phyloP scores from a whole-genome alignment of 495 filamentous ascomycete species.

The Barbatosphaeria neglecta region DNA sequence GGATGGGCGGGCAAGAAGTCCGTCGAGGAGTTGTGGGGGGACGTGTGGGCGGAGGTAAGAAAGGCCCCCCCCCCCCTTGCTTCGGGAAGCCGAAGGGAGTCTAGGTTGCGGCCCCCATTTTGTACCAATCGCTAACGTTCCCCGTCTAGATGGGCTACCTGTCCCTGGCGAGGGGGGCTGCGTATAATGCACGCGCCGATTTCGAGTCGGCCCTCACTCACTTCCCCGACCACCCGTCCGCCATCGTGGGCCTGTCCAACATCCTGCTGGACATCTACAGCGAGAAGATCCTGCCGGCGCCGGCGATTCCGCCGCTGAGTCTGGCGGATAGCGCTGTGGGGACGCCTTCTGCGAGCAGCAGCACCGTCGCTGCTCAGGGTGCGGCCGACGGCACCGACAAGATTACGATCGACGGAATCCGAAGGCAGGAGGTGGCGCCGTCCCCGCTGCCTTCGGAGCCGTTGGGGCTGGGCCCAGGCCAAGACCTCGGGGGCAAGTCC shows the following conservation, averaged over 20 bases:
- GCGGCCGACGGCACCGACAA: slow-evolving; percentile 3
- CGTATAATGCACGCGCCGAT: slow-evolving; percentile 53
- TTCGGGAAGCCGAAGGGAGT: no score
- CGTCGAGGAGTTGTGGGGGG: slow-evolving; percentile 69
- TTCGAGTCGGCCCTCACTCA: slow-evolving; percentile 73
- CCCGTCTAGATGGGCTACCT: slow-evolving; percentile 58
- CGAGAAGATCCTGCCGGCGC: slow-evolving; percentile 41
- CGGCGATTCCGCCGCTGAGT: slow-evolving; percentile 25
- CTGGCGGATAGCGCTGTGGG: slow-evolving; percentile 1
- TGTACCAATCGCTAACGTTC: slow-evolving; percentile 20
- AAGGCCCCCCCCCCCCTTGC: no score
- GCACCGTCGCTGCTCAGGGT: slow-evolving; percentile 4
- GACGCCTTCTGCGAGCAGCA: not conserved
- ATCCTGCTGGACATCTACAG: slow-evolving; percentile 80
- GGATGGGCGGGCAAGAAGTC: slow-evolving; percentile 67
- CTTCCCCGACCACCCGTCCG: slow-evolving; percentile 62
- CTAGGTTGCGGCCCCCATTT: not conserved
- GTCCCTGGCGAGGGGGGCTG: slow-evolving; percentile 44
- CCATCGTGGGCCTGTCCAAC: slow-evolving; percentile 71
- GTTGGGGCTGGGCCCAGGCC: slow-evolving; percentile 22
- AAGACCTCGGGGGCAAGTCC: not conserved
- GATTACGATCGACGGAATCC: not conserved
- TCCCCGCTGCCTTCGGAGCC: slow-evolving; percentile 24
- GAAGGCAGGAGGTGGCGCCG: not conserved
- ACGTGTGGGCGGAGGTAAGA: slow-evolving; percentile 62